These are phyloP conservation scores for Schizophyllum amplum DNA, from an alignment of 1,284 basidiomycete genomes.

Conservation along the genomic window DNA sequence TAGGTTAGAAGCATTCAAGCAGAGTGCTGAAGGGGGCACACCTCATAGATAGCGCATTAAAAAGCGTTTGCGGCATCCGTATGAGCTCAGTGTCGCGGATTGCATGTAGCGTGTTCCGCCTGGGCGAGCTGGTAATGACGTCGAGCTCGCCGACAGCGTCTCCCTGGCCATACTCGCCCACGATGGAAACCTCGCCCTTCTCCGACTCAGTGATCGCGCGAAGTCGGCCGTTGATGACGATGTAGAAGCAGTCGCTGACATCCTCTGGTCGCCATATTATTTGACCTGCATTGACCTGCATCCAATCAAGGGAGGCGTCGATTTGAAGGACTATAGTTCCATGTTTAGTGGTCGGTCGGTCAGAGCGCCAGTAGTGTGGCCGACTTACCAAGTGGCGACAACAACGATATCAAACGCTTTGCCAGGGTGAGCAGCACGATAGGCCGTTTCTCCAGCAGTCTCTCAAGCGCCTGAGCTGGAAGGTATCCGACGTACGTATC, in stretches of 20 bases:
- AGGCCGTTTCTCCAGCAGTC: constrained; percentile 87
- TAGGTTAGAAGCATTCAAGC: neutral
- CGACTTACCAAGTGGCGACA: constrained; percentile 78
- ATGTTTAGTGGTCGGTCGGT: too few relatives aligned
- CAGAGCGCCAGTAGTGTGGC: neutral
- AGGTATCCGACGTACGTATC: constrained; percentile 96
- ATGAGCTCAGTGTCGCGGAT: constrained; percentile 99
- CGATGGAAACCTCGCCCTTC: constrained; percentile 69
- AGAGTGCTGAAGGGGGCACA: constrained; percentile 23
- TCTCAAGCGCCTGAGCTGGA: constrained; percentile 82
- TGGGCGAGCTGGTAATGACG: constrained; percentile 88
- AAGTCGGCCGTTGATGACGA: constrained; percentile 95
- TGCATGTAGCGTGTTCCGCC: constrained; percentile 90
- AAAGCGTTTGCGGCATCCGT: constrained; percentile 93
- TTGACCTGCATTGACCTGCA: constrained; percentile 92
- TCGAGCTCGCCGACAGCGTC: constrained; percentile 89
- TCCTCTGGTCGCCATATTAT: constrained; percentile 91
- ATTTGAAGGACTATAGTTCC: constrained; percentile 85
- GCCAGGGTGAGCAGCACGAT: constrained; percentile 96
- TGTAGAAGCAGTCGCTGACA: constrained; percentile 90
- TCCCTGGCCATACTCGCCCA: constrained; percentile 92
- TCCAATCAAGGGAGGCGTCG: constrained; percentile 96
- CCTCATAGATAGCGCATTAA: constrained; percentile 92
- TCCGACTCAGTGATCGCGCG: constrained; percentile 73
- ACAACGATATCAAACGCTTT: constrained; percentile 87